A percentile compares a stretch with the other conserved stretches of the same genome.
These are phyloP conservation scores for Bruguiera parviflora DNA, from an alignment of 345 rosid genomes.

Conservation along the genomic window DNA sequence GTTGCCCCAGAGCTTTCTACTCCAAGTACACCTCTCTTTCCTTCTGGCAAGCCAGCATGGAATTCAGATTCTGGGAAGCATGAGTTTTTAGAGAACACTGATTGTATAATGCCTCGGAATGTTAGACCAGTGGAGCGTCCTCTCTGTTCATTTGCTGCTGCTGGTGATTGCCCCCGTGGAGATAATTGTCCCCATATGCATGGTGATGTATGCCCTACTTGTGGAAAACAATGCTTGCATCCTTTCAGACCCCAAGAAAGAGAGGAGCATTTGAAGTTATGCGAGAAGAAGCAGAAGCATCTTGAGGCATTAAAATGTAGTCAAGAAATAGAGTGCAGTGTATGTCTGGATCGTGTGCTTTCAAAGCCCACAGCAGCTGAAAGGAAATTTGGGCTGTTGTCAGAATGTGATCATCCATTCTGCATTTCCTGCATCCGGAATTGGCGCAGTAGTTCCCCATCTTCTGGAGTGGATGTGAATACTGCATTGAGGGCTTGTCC, in stretches of 20 bases:
- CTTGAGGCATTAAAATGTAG: conserved; percentile 61
- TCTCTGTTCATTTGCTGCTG: conserved; percentile 82
- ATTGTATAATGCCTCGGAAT: conserved; percentile 32
- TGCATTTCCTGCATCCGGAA: conserved; percentile 86
- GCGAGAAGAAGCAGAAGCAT: conserved; percentile 73
- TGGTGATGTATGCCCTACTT: conserved; percentile 78
- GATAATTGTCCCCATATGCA: conserved; percentile 78
- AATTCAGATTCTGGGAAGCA: conserved; percentile 31
- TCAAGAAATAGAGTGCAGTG: conserved; percentile 66
- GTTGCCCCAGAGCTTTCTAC: conserved; percentile 38
- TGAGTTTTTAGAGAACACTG: conserved; percentile 33
- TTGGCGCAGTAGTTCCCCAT: conserved; percentile 80
- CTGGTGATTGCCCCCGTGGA: conserved; percentile 79
- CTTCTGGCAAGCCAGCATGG: conserved; percentile 40
- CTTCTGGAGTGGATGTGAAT: conserved; percentile 86
- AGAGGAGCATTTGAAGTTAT: conserved; percentile 67
- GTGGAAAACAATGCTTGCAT: conserved; percentile 86
- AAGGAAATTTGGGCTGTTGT: conserved; percentile 77
- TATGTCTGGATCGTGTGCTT: conserved; percentile 76
- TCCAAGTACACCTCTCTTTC: conserved; percentile 28
- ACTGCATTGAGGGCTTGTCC: conserved; percentile 85
- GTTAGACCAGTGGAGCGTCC: conserved; percentile 54
- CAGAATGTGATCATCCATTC: conserved; percentile 98
- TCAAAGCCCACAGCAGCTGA: conserved; percentile 64
- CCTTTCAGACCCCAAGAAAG: conserved; percentile 77